A percentile compares a stretch with the other conserved stretches of the same genome.
Conservation (phyloP, 2,329 filamentous ascomycete genomes). For the Endoconidiophora polonica region DNA sequence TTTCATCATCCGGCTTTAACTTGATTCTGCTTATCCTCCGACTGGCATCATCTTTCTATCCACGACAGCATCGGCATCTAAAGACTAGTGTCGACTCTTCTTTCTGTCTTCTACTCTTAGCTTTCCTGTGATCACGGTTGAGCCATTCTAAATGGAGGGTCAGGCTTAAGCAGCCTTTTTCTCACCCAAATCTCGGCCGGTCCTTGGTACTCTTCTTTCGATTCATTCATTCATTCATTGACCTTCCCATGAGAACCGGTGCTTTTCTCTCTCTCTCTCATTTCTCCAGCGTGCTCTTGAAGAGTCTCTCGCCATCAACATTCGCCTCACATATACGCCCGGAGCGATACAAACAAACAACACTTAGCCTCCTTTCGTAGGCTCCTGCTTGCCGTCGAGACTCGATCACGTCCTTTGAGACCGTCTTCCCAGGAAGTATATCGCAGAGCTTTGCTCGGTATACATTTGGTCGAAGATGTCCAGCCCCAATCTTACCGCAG, state of each 20-base stretch:
- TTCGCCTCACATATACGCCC: background rate
- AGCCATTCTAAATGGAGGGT: constrained; percentile 6
- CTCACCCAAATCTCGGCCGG: constrained; percentile 7
- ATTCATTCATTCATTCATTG: constrained; percentile 4
- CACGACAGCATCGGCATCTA: too few species aligned
- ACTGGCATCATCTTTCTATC: too few species aligned
- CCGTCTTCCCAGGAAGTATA: too few species aligned
- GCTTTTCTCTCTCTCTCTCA: constrained; percentile 9
- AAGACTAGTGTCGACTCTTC: too few species aligned
- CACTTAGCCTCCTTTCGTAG: background rate
- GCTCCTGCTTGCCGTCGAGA: background rate
- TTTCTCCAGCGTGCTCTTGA: constrained; percentile 3
- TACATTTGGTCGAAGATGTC: constrained; percentile 23
- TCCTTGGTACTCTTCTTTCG: constrained; percentile 9
- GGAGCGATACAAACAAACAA: background rate
- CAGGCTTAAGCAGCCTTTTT: constrained; percentile 5
- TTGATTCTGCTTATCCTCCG: too few species aligned
- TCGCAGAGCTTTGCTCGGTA: background rate
- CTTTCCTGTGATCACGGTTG: background rate
- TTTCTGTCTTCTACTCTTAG: too few species aligned
- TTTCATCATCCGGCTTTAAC: too few species aligned
- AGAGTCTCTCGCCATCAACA: background rate
- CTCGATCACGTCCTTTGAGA: too few species aligned
- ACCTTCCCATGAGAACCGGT: constrained; percentile 13
- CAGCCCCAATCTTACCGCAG: constrained; percentile 26